These are phyloP conservation scores for Quercus mongolica DNA, from an alignment of 306 rosid species.

Conservation along the genomic window DNA sequence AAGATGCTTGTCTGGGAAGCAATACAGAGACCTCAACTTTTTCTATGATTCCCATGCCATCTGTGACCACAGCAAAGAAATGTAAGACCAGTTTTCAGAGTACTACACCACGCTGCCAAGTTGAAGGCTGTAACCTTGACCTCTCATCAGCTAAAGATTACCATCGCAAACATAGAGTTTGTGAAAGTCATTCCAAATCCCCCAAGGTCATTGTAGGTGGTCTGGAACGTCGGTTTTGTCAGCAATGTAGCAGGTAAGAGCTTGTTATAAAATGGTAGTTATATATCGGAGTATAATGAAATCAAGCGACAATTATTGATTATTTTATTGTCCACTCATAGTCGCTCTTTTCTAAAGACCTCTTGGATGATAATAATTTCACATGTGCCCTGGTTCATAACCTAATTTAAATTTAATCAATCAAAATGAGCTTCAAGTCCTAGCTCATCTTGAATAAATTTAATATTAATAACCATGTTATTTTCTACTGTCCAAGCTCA, in stretches of 20 bases:
- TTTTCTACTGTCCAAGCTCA: not conserved
- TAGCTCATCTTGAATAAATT: conserved; percentile 5
- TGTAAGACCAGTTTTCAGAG: conserved; percentile 40
- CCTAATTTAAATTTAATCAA: not conserved
- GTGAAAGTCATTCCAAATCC: conserved; percentile 83
- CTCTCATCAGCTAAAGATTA: conserved; percentile 78
- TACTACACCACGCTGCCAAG: conserved; percentile 63
- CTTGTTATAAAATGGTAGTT: conserved; percentile 11
- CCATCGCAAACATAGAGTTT: conserved; percentile 87
- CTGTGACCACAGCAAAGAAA: conserved; percentile 42
- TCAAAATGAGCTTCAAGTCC: conserved; percentile 16
- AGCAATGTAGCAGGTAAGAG: conserved; percentile 90
- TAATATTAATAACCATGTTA: conserved; percentile 17
- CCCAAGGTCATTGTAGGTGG: conserved; percentile 69
- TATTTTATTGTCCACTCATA: not conserved
- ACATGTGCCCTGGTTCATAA: not conserved
- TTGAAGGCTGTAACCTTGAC: conserved; percentile 83
- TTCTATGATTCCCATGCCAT: conserved; percentile 34
- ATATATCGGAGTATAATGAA: not conserved
- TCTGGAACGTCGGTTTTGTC: conserved; percentile 84
- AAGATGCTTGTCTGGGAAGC: conserved; percentile 53
- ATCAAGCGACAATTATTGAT: not conserved
- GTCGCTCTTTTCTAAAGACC: not conserved
- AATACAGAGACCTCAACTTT: conserved; percentile 41
- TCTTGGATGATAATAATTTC: not conserved